Evolutionary conservation across 495 filamentous ascomycete species (phyloP).

Genomic region (Xylaria acuta): DNA sequence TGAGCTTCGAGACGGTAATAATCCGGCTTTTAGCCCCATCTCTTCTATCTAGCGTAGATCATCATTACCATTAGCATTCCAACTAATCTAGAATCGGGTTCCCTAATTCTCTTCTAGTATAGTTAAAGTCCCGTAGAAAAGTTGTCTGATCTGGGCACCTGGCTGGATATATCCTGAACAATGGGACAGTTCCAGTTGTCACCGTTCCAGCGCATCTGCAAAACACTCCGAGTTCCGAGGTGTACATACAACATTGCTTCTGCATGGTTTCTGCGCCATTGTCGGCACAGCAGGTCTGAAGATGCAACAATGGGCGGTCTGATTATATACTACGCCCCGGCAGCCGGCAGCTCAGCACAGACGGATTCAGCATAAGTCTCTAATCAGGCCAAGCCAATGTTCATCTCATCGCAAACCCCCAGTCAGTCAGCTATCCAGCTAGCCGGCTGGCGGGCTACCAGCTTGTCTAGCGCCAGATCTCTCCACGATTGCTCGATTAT

Average conservation of each 20-base stretch:
- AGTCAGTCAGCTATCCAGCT: neutral
- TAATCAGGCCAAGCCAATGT: conserved; percentile 4
- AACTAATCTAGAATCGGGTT: neutral
- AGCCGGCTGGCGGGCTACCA: conserved; percentile 4
- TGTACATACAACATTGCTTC: conserved; percentile 1
- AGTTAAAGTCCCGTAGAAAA: neutral
- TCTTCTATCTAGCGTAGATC: conserved; percentile 9
- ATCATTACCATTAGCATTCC: neutral
- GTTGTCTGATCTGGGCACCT: neutral
- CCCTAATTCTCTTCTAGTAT: neutral
- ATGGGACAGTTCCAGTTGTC: neutral
- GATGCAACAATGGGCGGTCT: conserved; percentile 10
- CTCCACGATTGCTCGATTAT: conserved; percentile 22
- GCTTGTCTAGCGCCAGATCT: conserved; percentile 20
- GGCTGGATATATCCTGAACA: neutral
- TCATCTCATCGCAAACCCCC: neutral
- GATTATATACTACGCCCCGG: neutral
- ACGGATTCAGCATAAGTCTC: neutral
- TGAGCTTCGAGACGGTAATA: neutral
- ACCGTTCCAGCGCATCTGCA: conserved; percentile 23
- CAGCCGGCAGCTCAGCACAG: neutral
- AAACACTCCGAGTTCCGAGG: conserved; percentile 11
- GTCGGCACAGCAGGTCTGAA: neutral
- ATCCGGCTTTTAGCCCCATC: neutral
- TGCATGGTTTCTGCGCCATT: conserved; percentile 1